phyloP scores from a whole-genome alignment of 2,329 filamentous ascomycete species.

The Ophiocordyceps camponoti-saundersi region DNA sequence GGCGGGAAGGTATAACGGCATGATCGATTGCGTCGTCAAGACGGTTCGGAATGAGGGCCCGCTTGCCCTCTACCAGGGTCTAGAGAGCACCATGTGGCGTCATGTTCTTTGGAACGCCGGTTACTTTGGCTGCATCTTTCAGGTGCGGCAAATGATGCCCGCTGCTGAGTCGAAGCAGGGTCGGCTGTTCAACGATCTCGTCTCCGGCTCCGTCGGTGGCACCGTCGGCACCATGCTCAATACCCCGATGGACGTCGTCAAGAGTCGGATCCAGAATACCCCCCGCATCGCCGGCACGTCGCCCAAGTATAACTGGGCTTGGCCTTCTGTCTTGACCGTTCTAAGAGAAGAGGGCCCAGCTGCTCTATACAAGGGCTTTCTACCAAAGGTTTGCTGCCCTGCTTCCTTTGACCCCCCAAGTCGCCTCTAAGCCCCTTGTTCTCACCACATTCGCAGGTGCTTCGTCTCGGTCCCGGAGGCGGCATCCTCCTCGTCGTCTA shows the following conservation, averaged over 20 bases:
- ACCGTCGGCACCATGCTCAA: slow-evolving; percentile 82
- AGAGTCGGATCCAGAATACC: slow-evolving; percentile 93
- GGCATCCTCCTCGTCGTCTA: slow-evolving; percentile 70
- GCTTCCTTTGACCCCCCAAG: too few relatives aligned
- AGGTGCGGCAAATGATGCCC: slow-evolving; percentile 74
- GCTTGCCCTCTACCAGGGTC: slow-evolving; percentile 85
- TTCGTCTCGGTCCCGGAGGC: slow-evolving; percentile 35
- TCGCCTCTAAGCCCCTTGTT: too few relatives aligned
- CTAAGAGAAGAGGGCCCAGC: slow-evolving; percentile 83
- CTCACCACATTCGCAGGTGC: slow-evolving; percentile 12
- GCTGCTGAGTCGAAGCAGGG: slow-evolving; percentile 61
- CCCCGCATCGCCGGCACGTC: slow-evolving; percentile 62
- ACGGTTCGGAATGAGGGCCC: slow-evolving; percentile 70
- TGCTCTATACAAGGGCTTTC: slow-evolving; percentile 93
- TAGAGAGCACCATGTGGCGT: slow-evolving; percentile 93
- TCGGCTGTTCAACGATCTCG: slow-evolving; percentile 73
- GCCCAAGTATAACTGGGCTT: slow-evolving; percentile 99
- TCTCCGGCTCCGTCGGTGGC: slow-evolving; percentile 76
- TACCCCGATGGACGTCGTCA: slow-evolving; percentile 93
- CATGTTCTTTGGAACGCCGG: slow-evolving; percentile 83
- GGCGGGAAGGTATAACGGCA: slow-evolving; percentile 71
- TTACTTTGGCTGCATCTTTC: slow-evolving; percentile 98
- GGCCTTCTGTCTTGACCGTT: slow-evolving; percentile 69
- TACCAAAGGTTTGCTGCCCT: slow-evolving; percentile 53
- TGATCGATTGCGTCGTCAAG: slow-evolving; percentile 65